phyloP scores from a whole-genome alignment of 345 rosid species.

The Citrus glauca region DNA sequence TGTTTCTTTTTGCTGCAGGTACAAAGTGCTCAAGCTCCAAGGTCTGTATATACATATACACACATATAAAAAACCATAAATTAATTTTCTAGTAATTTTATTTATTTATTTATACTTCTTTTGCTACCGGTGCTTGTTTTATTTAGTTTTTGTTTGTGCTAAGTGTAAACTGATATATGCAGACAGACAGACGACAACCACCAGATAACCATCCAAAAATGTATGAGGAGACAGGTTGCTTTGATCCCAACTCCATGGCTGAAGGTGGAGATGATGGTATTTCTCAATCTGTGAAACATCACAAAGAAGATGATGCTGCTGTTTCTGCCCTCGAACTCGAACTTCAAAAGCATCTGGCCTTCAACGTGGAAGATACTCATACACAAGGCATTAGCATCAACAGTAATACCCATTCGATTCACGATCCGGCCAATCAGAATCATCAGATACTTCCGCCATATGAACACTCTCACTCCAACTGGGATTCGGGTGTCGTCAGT shows the following conservation, averaged over 20 bases:
- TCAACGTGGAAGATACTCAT: slow-evolving; percentile 1
- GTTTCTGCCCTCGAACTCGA: slow-evolving; percentile 30
- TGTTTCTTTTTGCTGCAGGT: not conserved
- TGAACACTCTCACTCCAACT: slow-evolving; percentile 26
- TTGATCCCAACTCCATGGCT: slow-evolving; percentile 35
- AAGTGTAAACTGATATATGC: not conserved
- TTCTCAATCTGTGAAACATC: slow-evolving; percentile 20
- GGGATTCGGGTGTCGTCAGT: slow-evolving; percentile 33
- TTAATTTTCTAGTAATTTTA: too few species aligned
- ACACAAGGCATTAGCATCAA: too few species aligned
- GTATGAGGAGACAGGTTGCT: slow-evolving; percentile 45
- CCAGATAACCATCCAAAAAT: slow-evolving; percentile 14
- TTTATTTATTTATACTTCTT: too few species aligned
- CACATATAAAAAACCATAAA: too few species aligned
- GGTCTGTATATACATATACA: too few species aligned
- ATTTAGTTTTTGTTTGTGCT: not conserved
- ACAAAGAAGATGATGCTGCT: slow-evolving; percentile 16
- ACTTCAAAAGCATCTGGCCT: slow-evolving; percentile 39
- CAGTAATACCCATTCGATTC: slow-evolving; percentile 28
- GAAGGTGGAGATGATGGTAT: slow-evolving; percentile 27
- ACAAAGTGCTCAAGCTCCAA: too few species aligned
- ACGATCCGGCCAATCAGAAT: slow-evolving; percentile 11
- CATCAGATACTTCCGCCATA: slow-evolving; percentile 16
- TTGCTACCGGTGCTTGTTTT: too few species aligned
- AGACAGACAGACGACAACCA: not conserved